Evolutionary conservation across 148 eudicot genomes (phyloP).

Genomic region (Linanthus parryae): DNA sequence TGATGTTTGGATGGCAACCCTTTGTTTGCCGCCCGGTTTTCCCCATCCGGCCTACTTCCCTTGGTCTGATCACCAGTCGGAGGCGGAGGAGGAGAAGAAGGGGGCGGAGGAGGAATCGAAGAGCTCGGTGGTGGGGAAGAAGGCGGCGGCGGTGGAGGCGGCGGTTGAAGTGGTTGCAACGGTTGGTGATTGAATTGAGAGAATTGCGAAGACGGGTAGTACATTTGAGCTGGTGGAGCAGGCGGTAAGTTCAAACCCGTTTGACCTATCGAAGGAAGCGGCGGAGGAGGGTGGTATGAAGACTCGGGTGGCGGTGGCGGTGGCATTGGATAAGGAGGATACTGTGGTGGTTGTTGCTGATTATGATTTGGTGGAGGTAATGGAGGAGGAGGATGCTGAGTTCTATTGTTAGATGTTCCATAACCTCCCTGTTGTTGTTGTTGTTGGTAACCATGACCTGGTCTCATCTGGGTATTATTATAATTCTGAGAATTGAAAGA

Average conservation of each 20-base stretch:
- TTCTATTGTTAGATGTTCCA: too few species aligned
- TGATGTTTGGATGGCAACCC: conserved; percentile 42
- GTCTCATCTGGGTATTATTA: conserved; percentile 31
- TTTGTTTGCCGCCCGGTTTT: conserved; percentile 19
- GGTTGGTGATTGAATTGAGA: conserved; percentile 62
- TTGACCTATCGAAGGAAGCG: conserved; percentile 46
- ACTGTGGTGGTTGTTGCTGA: conserved; percentile 47
- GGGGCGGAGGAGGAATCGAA: conserved; percentile 57
- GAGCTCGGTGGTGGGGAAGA: conserved; percentile 67
- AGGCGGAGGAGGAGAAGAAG: conserved; percentile 65
- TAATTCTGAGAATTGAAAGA: conserved; percentile 35
- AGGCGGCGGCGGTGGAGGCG: conserved; percentile 73
- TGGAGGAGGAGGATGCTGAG: too few species aligned
- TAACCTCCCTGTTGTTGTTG: too few species aligned
- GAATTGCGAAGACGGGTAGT: conserved; percentile 72
- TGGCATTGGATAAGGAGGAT: conserved; percentile 44
- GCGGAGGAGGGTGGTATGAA: conserved; percentile 63
- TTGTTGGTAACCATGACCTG: conserved; percentile 32
- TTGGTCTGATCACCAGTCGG: conserved; percentile 33
- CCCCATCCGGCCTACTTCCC: conserved; percentile 42
- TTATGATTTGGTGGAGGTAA: conserved; percentile 19
- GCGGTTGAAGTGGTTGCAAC: conserved; percentile 36
- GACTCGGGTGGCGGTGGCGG: conserved; percentile 84
- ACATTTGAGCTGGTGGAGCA: conserved; percentile 36
- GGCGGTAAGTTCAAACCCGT: conserved; percentile 26